These are phyloP conservation scores for Vitis hybrid DNA, from an alignment of 177 flowering plant genomes.

Conservation along the genomic window DNA sequence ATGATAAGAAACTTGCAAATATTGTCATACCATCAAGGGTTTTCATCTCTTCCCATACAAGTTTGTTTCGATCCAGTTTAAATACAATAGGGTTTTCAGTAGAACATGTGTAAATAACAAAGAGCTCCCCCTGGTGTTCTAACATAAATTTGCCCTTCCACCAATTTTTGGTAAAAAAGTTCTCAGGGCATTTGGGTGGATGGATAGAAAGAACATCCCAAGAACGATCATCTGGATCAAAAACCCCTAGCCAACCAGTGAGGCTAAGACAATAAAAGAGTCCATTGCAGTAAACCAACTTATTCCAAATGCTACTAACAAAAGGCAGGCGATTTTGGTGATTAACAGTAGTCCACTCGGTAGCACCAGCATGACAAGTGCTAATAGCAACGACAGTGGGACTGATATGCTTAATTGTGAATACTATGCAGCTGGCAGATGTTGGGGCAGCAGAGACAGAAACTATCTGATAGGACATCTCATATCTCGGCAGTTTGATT, in stretches of 20 bases:
- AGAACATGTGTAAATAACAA: conserved; percentile 48
- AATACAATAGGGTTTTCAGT: conserved; percentile 53
- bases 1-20: conserved; percentile 56
- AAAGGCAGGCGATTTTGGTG: conserved; percentile 54
- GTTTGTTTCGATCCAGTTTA: conserved; percentile 39
- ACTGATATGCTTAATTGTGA: conserved; percentile 46
- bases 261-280: conserved; percentile 51
- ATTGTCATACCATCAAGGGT: conserved; percentile 48
- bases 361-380: conserved; percentile 51
- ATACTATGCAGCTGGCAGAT: conserved; percentile 38
- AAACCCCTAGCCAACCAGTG: conserved; percentile 58
- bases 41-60: conserved; percentile 52
- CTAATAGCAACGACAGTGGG: conserved; percentile 50
- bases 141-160: conserved; percentile 60
- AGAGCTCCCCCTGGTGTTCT: conserved; percentile 50
- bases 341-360: conserved; percentile 50
- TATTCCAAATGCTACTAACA: conserved; percentile 58
- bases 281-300: conserved; percentile 54
- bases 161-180: conserved; percentile 48
- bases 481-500: conserved; percentile 49
- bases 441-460: conserved; percentile 65
- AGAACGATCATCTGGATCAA: conserved; percentile 35
- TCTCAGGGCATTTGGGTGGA: conserved; percentile 52
- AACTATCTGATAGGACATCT: conserved; percentile 42
- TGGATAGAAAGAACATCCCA: conserved; percentile 51